Evolutionary conservation across 2,329 filamentous ascomycete genomes (phyloP).

Genomic region (Trichoderma pleuroti): DNA sequence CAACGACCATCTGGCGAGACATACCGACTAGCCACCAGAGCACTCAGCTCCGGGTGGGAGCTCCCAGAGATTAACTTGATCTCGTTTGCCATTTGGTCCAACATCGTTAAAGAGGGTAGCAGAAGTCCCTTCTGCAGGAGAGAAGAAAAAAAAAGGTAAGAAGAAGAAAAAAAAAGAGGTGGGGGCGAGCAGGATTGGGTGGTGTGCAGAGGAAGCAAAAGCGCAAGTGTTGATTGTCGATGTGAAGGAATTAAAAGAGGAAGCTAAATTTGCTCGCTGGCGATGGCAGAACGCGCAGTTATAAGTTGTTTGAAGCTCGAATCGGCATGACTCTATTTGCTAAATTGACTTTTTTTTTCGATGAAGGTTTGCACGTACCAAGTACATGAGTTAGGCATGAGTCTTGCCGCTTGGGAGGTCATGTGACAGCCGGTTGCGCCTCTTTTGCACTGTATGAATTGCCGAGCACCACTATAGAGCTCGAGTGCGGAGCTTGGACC

Average conservation of each 20-base stretch:
- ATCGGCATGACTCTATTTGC: not conserved
- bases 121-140: slow-evolving; percentile 20
- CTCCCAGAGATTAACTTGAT: slow-evolving; percentile 51
- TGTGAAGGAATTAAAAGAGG: not conserved
- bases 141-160: slow-evolving; percentile 23
- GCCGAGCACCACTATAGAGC: not conserved
- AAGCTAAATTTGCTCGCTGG: not conserved
- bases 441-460: slow-evolving; percentile 18
- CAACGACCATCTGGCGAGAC: slow-evolving; percentile 20
- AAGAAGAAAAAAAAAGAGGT: slow-evolving; percentile 7
- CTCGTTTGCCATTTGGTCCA: slow-evolving; percentile 50
- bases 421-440: not conserved
- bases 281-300: not conserved
- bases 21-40: slow-evolving; percentile 44
- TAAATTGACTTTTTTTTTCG: not conserved
- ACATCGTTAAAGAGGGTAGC: slow-evolving; percentile 30
- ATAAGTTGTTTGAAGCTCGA: not conserved
- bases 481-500: not conserved
- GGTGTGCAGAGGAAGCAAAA: slow-evolving; percentile 3
- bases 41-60: slow-evolving; percentile 47
- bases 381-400: not conserved
- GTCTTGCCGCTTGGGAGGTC: not conserved
- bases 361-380: slow-evolving; percentile 3
- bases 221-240: not conserved
- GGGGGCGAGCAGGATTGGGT: slow-evolving; percentile 1